phyloP scores from a whole-genome alignment of 2,329 filamentous ascomycete genomes.

The Colletotrichum plurivorum region DNA sequence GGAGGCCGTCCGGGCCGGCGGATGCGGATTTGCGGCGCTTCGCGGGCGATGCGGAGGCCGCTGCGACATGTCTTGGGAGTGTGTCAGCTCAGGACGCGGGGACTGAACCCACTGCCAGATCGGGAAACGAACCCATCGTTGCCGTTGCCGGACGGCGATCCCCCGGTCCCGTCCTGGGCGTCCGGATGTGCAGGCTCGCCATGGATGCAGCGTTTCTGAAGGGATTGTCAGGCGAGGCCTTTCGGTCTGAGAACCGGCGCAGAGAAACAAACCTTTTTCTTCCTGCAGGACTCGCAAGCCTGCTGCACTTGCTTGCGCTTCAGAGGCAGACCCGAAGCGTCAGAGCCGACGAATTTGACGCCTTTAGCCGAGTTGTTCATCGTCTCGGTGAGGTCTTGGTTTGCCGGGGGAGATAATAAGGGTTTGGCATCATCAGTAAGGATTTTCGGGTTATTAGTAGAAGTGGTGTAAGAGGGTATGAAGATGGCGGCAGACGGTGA shows the following conservation, averaged over 20 bases:
- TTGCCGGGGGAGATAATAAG: background rate
- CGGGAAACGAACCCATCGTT: constrained; percentile 36
- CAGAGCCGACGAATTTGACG: constrained; percentile 71
- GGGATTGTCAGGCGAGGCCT: constrained; percentile 4
- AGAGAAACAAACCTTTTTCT: constrained; percentile 61
- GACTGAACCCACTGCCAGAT: constrained; percentile 29
- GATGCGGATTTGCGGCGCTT: constrained; percentile 27
- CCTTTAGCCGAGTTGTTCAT: constrained; percentile 43
- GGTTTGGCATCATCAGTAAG: constrained; percentile 31
- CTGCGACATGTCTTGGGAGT: background rate
- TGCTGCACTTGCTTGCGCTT: constrained; percentile 73
- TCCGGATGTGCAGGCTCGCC: constrained; percentile 46
- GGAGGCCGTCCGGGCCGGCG: background rate
- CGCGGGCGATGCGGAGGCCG: constrained; percentile 11
- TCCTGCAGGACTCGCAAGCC: constrained; percentile 69
- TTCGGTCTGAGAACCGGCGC: background rate
- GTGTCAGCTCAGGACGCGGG: constrained; percentile 16
- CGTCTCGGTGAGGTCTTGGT: constrained; percentile 1
- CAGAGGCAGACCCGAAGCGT: constrained; percentile 66
- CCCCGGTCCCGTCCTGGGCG: constrained; percentile 20
- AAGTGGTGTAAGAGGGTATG: background rate
- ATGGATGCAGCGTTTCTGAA: constrained; percentile 61
- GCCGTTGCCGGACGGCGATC: constrained; percentile 11
- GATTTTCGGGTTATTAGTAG: background rate
- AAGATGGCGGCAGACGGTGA: constrained; percentile 24